These are phyloP conservation scores for Salix suchowensis DNA, from an alignment of 345 rosid genomes.

Conservation along the genomic window DNA sequence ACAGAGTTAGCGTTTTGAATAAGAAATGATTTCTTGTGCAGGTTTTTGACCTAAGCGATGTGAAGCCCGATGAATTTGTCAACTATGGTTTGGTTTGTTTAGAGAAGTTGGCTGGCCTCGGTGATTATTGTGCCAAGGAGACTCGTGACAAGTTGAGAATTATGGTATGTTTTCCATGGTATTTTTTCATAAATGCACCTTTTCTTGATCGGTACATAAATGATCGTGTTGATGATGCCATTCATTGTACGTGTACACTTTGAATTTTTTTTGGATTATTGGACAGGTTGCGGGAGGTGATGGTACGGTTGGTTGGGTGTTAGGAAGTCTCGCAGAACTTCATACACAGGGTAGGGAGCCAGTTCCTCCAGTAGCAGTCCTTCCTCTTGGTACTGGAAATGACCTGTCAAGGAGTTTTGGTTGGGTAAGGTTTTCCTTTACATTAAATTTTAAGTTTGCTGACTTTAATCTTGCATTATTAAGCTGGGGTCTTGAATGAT, in stretches of 20 bases:
- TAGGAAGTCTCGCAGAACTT: slow-evolving; percentile 77
- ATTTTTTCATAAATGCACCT: not conserved
- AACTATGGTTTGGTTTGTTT: slow-evolving; percentile 72
- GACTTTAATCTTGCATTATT: slow-evolving; percentile 17
- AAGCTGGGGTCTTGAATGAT: slow-evolving; percentile 13
- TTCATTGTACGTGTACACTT: not conserved
- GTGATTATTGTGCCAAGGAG: slow-evolving; percentile 76
- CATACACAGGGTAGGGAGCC: slow-evolving; percentile 47
- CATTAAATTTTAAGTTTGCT: slow-evolving; percentile 12
- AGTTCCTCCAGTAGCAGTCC: slow-evolving; percentile 81
- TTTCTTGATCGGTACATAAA: not conserved
- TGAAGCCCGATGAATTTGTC: slow-evolving; percentile 79
- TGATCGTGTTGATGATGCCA: not conserved
- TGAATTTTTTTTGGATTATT: slow-evolving; percentile 18
- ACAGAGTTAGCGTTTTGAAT: slow-evolving; percentile 3
- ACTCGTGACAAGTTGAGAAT: slow-evolving; percentile 71
- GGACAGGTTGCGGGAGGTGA: slow-evolving; percentile 99
- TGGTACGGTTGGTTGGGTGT: slow-evolving; percentile 98
- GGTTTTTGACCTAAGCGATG: slow-evolving; percentile 80
- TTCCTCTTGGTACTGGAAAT: slow-evolving; percentile 96
- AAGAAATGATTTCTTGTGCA: slow-evolving; percentile 22
- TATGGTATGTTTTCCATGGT: slow-evolving; percentile 50
- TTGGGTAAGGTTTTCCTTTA: slow-evolving; percentile 58
- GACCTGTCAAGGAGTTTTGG: slow-evolving; percentile 92
- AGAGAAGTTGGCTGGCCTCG: slow-evolving; percentile 65